phyloP scores from a whole-genome alignment of 345 rosid species.

The Lumnitzera racemosa region DNA sequence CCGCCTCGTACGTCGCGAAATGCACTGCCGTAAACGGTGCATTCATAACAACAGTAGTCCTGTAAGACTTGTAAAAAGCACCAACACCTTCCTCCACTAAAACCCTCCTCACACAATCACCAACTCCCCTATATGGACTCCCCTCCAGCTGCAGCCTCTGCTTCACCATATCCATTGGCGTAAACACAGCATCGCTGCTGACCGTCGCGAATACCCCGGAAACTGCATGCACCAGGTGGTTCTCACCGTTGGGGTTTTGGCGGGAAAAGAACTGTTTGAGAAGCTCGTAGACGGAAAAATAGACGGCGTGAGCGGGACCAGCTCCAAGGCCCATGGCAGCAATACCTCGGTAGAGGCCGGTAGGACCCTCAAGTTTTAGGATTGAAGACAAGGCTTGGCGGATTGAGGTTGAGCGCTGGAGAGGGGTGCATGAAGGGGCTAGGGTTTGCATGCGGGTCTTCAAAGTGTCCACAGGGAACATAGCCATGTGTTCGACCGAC shows the following conservation, averaged over 20 bases:
- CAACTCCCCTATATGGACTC: conserved; percentile 59
- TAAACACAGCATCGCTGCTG: conserved; percentile 85
- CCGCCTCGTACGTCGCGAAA: conserved; percentile 83
- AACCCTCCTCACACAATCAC: conserved; percentile 77
- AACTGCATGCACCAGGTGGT: conserved; percentile 66
- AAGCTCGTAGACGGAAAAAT: conserved; percentile 78
- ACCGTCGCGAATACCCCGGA: conserved; percentile 93
- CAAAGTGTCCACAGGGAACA: conserved; percentile 95
- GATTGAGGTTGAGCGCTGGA: conserved; percentile 42
- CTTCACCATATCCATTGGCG: conserved; percentile 99
- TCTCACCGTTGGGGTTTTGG: conserved; percentile 41
- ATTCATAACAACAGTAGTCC: conserved; percentile 93
- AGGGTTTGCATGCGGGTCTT: conserved; percentile 98
- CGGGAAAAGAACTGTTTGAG: conserved; percentile 66
- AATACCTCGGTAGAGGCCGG: conserved; percentile 83
- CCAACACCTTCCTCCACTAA: conserved; percentile 71
- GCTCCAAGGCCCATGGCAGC: conserved; percentile 98
- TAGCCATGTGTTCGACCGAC: conserved; percentile 89
- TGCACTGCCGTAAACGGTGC: conserved; percentile 96
- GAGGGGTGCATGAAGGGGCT: conserved; percentile 65
- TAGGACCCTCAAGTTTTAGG: conserved; percentile 55
- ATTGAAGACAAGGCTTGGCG: conserved; percentile 72
- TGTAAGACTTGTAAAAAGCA: conserved; percentile 87
- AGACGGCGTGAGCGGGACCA: conserved; percentile 99
- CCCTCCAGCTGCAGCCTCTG: conserved; percentile 72